Evolutionary conservation across 148 eudicot genomes (phyloP).

Genomic region (Persicaria tinctoria): DNA sequence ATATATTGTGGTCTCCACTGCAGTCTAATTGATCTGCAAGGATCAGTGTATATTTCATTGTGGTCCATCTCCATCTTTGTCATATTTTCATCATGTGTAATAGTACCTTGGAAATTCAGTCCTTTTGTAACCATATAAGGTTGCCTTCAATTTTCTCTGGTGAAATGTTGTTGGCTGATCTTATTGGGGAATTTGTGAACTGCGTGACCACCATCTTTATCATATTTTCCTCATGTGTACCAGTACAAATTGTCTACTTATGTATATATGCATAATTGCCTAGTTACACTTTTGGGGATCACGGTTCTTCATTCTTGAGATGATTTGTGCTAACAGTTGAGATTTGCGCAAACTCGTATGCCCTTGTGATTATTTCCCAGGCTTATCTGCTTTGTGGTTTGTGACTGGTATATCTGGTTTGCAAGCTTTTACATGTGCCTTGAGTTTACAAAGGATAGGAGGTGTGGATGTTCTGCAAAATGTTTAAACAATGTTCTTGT

Average conservation of each 20-base stretch:
- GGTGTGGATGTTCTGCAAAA: too few relatives aligned
- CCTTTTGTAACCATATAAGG: not conserved
- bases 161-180: not conserved
- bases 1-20: constrained; percentile 10
- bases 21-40: not conserved
- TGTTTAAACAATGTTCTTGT: too few relatives aligned
- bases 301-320: not conserved
- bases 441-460: too few relatives aligned
- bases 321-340: not conserved
- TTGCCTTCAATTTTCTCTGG: not conserved
- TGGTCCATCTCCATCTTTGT: constrained; percentile 8
- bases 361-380: too few relatives aligned
- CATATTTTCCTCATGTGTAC: too few relatives aligned
- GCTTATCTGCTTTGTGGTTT: too few relatives aligned
- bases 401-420: too few relatives aligned
- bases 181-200: not conserved
- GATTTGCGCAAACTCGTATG: too few relatives aligned
- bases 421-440: too few relatives aligned
- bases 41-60: not conserved
- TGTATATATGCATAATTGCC: not conserved
- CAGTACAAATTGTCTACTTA: not conserved
- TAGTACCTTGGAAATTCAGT: not conserved
- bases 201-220: not conserved
- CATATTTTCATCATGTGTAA: not conserved
- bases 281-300: not conserved